phyloP scores from a whole-genome alignment of 2,329 filamentous ascomycete genomes.

The Capronia coronata region DNA sequence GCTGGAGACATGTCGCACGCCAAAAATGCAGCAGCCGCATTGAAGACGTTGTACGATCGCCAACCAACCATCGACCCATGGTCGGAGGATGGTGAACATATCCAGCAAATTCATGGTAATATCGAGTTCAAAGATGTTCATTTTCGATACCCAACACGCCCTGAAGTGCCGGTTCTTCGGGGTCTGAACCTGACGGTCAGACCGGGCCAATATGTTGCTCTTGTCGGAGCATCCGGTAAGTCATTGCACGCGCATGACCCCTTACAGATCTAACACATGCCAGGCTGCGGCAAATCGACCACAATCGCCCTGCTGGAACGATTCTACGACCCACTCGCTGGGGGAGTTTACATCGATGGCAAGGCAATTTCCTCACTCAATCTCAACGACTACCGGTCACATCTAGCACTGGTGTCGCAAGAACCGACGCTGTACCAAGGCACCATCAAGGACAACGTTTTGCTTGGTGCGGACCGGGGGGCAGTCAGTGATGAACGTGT shows the following conservation, averaged over 20 bases:
- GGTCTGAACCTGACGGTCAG: slow-evolving; percentile 59
- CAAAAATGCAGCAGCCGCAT: slow-evolving; percentile 69
- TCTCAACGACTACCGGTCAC: slow-evolving; percentile 75
- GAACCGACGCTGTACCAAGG: slow-evolving; percentile 94
- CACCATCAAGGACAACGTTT: slow-evolving; percentile 81
- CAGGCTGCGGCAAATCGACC: slow-evolving; percentile 85
- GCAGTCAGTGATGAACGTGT: slow-evolving; percentile 66
- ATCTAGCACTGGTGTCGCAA: slow-evolving; percentile 83
- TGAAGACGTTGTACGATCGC: slow-evolving; percentile 78
- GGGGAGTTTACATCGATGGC: slow-evolving; percentile 74
- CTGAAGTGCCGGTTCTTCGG: slow-evolving; percentile 84
- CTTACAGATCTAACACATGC: not conserved
- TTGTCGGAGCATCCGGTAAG: slow-evolving; percentile 70
- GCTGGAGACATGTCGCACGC: slow-evolving; percentile 92
- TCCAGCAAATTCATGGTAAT: slow-evolving; percentile 62
- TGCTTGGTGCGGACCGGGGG: slow-evolving; percentile 65
- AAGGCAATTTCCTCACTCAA: slow-evolving; percentile 75
- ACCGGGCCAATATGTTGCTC: slow-evolving; percentile 52
- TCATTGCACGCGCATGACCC: not conserved
- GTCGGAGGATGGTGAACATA: slow-evolving; percentile 59
- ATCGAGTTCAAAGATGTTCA: slow-evolving; percentile 90
- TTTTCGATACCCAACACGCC: slow-evolving; percentile 87
- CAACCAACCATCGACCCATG: slow-evolving; percentile 76
- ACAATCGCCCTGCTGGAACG: slow-evolving; percentile 87
- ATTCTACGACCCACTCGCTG: slow-evolving; percentile 83